A percentile compares a stretch with the other conserved stretches of the same genome.
Evolutionary conservation across 345 rosid species (phyloP).

Genomic region (Carallia pectinifolia): DNA sequence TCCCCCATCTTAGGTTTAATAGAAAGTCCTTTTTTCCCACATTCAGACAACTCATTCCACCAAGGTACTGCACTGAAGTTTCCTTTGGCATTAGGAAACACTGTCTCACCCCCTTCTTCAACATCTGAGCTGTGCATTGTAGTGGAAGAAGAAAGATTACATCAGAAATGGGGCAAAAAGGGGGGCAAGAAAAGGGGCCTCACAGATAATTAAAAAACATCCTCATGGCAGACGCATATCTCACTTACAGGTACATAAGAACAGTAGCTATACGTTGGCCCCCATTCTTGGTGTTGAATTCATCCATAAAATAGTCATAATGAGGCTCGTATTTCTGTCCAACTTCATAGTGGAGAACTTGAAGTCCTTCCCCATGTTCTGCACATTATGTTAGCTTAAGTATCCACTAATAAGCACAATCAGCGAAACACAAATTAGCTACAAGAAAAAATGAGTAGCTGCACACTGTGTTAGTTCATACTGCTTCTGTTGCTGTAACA

Average conservation of each 20-base stretch:
- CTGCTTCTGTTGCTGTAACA: no score
- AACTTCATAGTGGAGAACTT: slow-evolving; percentile 86
- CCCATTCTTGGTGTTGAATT: slow-evolving; percentile 80
- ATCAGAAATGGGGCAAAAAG: background rate
- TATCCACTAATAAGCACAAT: slow-evolving; percentile 2
- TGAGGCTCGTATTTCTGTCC: slow-evolving; percentile 98
- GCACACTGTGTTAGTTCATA: background rate
- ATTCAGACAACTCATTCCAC: slow-evolving; percentile 89
- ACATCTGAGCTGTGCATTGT: slow-evolving; percentile 72
- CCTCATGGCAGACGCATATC: slow-evolving; percentile 3
- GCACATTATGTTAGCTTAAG: slow-evolving; percentile 24
- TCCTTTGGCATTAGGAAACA: slow-evolving; percentile 85
- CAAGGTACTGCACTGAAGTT: slow-evolving; percentile 78
- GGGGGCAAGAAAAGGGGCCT: slow-evolving; percentile 4
- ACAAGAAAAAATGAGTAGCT: background rate
- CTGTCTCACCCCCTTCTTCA: slow-evolving; percentile 98
- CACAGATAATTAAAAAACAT: background rate
- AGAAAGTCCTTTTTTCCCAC: slow-evolving; percentile 82
- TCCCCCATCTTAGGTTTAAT: slow-evolving; percentile 94
- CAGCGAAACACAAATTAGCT: background rate
- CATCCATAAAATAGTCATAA: slow-evolving; percentile 85
- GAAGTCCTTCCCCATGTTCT: slow-evolving; percentile 98
- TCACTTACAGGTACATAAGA: slow-evolving; percentile 92
- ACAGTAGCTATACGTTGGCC: slow-evolving; percentile 96
- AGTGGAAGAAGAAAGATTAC: slow-evolving; percentile 15